phyloP scores from a whole-genome alignment of 2,329 filamentous ascomycete genomes.

The Diplodia intermedia region DNA sequence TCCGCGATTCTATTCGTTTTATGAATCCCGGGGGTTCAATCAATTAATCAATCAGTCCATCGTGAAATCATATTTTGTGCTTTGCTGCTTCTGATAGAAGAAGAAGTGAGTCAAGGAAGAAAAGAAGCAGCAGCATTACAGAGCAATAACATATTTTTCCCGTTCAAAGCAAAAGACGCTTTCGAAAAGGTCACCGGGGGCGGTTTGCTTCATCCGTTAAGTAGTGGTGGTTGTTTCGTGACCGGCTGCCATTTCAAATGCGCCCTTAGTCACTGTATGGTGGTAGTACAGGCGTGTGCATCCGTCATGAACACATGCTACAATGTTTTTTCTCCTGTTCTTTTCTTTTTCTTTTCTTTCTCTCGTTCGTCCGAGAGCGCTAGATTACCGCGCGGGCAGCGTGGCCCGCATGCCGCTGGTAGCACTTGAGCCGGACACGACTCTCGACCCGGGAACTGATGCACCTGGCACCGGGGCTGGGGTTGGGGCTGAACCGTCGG shows the following conservation, averaged over 20 bases:
- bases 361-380: neutral
- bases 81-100: neutral
- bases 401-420: slow-evolving; percentile 8
- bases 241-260: slow-evolving; percentile 17
- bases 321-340: neutral
- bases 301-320: slow-evolving; percentile 19
- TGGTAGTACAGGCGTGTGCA: slow-evolving; percentile 27
- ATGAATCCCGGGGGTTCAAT: neutral
- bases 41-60: slow-evolving; percentile 22
- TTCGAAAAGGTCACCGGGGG: neutral
- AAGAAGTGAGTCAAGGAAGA: neutral
- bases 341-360: neutral
- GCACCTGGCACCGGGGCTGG: neutral
- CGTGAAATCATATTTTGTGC: slow-evolving; percentile 21
- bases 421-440: slow-evolving; percentile 7
- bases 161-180: slow-evolving; percentile 14
- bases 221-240: neutral
- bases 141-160: slow-evolving; percentile 4
- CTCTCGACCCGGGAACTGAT: neutral
- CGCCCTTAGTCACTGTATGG: neutral
- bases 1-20: neutral
- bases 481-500: neutral
- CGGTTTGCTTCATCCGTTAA: neutral
- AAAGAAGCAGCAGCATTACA: slow-evolving; percentile 6
- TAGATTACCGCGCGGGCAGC: slow-evolving; percentile 11